Evolutionary conservation across 1,284 basidiomycete genomes (phyloP).

Genomic region (Pterula multifida): DNA sequence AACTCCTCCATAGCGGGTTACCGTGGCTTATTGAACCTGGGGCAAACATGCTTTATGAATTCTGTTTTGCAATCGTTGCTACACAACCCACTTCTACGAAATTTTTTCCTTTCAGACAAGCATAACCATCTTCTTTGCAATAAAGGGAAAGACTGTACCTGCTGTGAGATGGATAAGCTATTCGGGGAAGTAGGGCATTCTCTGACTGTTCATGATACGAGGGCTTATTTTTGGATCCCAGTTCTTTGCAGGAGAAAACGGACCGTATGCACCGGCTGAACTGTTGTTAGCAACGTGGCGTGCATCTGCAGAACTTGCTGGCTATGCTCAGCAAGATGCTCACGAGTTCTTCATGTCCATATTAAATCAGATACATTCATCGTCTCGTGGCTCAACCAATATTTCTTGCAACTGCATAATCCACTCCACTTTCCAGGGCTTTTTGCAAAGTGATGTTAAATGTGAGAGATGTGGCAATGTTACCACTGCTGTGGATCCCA

Average conservation of each 20-base stretch:
- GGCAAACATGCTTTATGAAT: conserved; percentile 93
- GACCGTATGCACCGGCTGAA: conserved; percentile 73
- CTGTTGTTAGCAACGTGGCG: conserved; percentile 87
- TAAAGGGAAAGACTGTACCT: conserved; percentile 63
- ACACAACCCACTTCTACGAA: conserved; percentile 85
- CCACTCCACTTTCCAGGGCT: conserved; percentile 84
- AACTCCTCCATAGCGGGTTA: conserved; percentile 37
- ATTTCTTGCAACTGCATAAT: conserved; percentile 85
- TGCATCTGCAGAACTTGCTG: conserved; percentile 71
- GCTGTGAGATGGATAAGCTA: conserved; percentile 91
- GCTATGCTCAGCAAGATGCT: conserved; percentile 90
- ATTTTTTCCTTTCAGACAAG: conserved; percentile 84
- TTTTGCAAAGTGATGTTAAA: conserved; percentile 80
- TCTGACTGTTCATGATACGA: no score
- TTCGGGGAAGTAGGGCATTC: conserved; percentile 78
- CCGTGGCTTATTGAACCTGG: conserved; percentile 83
- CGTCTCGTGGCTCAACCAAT: conserved; percentile 57
- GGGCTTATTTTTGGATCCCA: no score
- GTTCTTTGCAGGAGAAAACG: conserved; percentile 62
- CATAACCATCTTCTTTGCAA: conserved; percentile 66
- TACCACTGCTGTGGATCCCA: conserved; percentile 78
- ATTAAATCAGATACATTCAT: conserved; percentile 77
- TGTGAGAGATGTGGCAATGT: conserved; percentile 72
- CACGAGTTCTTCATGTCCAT: conserved; percentile 84
- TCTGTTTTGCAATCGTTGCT: conserved; percentile 88